phyloP scores from a whole-genome alignment of 2,329 filamentous ascomycete species.

The Botrytis elliptica region DNA sequence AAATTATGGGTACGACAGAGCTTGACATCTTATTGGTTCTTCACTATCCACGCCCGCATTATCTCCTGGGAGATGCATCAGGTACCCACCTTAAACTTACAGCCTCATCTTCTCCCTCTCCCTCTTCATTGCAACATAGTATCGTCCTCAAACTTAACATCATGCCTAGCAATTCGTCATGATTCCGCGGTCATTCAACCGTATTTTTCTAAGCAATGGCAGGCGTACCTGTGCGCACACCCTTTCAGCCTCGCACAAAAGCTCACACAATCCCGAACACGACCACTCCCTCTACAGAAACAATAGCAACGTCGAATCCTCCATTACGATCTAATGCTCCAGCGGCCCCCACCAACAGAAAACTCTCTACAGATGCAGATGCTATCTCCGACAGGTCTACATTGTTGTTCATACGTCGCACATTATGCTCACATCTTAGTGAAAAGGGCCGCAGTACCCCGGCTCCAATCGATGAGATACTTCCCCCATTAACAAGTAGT shows the following conservation, averaged over 20 bases:
- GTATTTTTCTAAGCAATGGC: constrained; percentile 16
- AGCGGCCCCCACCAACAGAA: constrained; percentile 38
- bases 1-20: not conserved
- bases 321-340: constrained; percentile 25
- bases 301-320: constrained; percentile 12
- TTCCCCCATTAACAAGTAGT: constrained; percentile 89
- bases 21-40: not conserved
- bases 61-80: not conserved
- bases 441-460: constrained; percentile 54
- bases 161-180: constrained; percentile 4
- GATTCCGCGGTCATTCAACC: not conserved
- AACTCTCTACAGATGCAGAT: constrained; percentile 50
- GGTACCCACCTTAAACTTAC: not conserved
- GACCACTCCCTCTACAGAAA: constrained; percentile 4
- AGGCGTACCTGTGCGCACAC: constrained; percentile 18
- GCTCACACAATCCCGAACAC: constrained; percentile 3
- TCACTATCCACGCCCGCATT: not conserved
- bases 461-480: constrained; percentile 72
- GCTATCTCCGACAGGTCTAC: constrained; percentile 77
- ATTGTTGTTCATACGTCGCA: constrained; percentile 74
- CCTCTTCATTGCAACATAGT: not conserved
- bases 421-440: constrained; percentile 71
- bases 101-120: not conserved
- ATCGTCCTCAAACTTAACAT: not conserved
- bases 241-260: constrained; percentile 23